Evolutionary conservation across 768 basidiomycete genomes (phyloP).

Genomic region (Artomyces pyxidatus): DNA sequence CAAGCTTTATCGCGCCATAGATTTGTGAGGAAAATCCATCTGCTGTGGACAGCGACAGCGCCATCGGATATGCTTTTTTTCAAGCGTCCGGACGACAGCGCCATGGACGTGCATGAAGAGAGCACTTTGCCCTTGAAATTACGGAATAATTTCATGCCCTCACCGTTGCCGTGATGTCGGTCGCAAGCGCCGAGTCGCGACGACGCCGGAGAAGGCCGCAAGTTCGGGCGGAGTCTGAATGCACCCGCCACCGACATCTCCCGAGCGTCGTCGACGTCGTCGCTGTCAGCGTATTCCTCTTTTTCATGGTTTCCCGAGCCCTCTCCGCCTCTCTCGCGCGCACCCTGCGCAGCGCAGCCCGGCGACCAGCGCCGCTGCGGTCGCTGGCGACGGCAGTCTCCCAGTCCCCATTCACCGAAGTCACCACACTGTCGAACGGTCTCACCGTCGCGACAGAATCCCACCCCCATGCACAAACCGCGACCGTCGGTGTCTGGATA

Average conservation of each 20-base stretch:
- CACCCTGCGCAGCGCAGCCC: constrained; percentile 7
- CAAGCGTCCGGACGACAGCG: too few relatives aligned
- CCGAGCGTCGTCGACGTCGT: not conserved
- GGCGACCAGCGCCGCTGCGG: constrained; percentile 45
- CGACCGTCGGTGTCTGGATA: constrained; percentile 99
- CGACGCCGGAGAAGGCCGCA: too few relatives aligned
- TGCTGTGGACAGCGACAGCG: too few relatives aligned
- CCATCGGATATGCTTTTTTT: too few relatives aligned
- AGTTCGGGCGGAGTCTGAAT: constrained; percentile 1
- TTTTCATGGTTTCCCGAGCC: not conserved
- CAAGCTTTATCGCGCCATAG: too few relatives aligned
- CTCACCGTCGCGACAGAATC: constrained; percentile 91
- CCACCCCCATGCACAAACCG: constrained; percentile 86
- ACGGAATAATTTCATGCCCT: too few relatives aligned
- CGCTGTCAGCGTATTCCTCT: constrained; percentile 17
- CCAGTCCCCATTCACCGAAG: constrained; percentile 73
- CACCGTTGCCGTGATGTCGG: too few relatives aligned
- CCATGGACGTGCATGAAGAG: too few relatives aligned
- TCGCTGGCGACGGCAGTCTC: constrained; percentile 67
- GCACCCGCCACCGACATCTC: not conserved
- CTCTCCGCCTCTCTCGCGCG: constrained; percentile 11
- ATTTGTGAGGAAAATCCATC: too few relatives aligned
- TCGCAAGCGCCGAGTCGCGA: too few relatives aligned
- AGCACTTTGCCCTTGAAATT: too few relatives aligned
- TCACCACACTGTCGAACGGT: constrained; percentile 90